Evolutionary conservation across 441 rosid species (phyloP).

Genomic region (Brassica hybrid): DNA sequence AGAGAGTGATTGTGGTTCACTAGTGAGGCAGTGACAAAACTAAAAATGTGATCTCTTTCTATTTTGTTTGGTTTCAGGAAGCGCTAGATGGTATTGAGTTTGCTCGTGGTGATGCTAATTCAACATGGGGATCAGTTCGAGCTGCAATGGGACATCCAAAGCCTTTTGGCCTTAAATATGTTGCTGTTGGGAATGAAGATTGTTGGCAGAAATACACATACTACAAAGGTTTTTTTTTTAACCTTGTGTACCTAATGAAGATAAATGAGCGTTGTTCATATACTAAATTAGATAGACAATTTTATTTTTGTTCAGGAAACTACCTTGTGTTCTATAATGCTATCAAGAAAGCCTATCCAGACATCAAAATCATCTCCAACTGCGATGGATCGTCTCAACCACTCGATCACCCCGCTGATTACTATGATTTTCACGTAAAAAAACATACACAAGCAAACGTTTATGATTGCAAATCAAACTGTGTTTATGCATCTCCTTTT

Average conservation of each 20-base stretch:
- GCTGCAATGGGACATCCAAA: conserved; percentile 87
- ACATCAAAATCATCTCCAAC: conserved; percentile 78
- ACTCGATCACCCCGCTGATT: conserved; percentile 84
- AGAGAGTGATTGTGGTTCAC: conserved; percentile 9
- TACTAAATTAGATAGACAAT: conserved; percentile 2
- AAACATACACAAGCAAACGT: neutral
- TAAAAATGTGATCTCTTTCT: conserved; percentile 7
- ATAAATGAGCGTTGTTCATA: neutral
- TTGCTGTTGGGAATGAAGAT: conserved; percentile 90
- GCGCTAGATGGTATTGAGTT: conserved; percentile 92
- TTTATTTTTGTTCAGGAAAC: conserved; percentile 61
- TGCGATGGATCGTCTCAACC: conserved; percentile 77
- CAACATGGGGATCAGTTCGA: conserved; percentile 84
- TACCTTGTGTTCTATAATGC: conserved; percentile 81
- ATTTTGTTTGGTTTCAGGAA: conserved; percentile 57
- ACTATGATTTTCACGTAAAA: conserved; percentile 79
- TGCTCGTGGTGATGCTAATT: conserved; percentile 70
- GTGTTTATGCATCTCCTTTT: neutral
- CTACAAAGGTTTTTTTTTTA: conserved; percentile 69
- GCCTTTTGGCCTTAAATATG: conserved; percentile 85
- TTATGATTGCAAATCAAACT: neutral
- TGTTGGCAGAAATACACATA: conserved; percentile 74
- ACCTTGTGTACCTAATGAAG: conserved; percentile 15
- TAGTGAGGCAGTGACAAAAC: neutral
- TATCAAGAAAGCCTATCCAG: conserved; percentile 71